Conservation (phyloP, 805 yeast genomes). For the Monosporozyma servazzii region DNA sequence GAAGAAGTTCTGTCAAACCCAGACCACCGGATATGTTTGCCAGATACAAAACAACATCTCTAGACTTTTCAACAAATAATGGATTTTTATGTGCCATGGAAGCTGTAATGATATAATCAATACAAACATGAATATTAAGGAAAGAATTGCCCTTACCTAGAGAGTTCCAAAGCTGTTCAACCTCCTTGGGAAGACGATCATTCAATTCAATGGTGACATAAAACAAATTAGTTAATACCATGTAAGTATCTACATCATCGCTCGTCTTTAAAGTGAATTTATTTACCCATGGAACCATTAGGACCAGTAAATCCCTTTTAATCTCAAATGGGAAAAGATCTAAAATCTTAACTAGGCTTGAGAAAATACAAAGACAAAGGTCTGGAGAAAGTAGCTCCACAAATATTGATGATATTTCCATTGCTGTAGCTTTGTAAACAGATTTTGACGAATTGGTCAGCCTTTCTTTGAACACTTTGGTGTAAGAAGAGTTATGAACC, state of each 20-base stretch:
- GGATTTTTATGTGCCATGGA: conserved; percentile 66
- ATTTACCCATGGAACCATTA: conserved; percentile 89
- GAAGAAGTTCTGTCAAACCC: conserved; percentile 49
- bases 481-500: conserved; percentile 43
- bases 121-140: conserved; percentile 60
- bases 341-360: conserved; percentile 60
- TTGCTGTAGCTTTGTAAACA: conserved; percentile 78
- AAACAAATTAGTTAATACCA: conserved; percentile 73
- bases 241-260: conserved; percentile 39
- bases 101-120: conserved; percentile 59
- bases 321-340: conserved; percentile 47
- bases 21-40: conserved; percentile 45
- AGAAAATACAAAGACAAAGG: conserved; percentile 57
- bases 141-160: conserved; percentile 66
- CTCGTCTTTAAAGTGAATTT: conserved; percentile 54
- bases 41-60: conserved; percentile 74
- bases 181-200: conserved; percentile 68
- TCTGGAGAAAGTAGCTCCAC: conserved; percentile 51
- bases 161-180: conserved; percentile 93
- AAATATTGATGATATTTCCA: conserved; percentile 65
- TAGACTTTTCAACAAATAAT: conserved; percentile 62
- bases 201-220: conserved; percentile 78
- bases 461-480: conserved; percentile 56
- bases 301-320: conserved; percentile 69
- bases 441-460: conserved; percentile 69